Evolutionary conservation across 73 alveolate genomes (phyloP), one percentile per base, ranked within the genome.

Genomic region (Paramecium octaurelia): DNA sequence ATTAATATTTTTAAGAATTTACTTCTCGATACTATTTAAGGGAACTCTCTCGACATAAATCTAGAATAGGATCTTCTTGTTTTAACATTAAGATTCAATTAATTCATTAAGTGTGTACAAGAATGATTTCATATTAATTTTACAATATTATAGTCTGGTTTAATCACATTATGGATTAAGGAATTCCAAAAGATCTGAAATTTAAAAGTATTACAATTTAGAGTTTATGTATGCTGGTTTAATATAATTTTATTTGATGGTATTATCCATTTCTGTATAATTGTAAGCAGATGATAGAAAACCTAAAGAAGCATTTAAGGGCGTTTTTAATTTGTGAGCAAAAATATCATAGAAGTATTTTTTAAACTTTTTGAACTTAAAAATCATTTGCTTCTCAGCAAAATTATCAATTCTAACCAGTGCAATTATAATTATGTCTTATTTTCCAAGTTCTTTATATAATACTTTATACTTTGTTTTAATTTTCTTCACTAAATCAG

Each of bases 291-390:
- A 80, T 23, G 42, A 38, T 6, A 80, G 29, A 80, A 38, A 48
- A 3, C 91, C 91, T 18, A 80, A 44, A 11, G 77, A 11, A 9
- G 91, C 70, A 48, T 80, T 80, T 43, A 80, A 46, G 8, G 91
- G 91, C 2, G 91, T 80, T 80, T 46, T 80, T 46, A 80, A 46
- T 80, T 80, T 80, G 12, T 80, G 91, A 10, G 76, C 57, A 42
- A 80, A 80, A 20, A 73, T 12, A 31, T 64, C 42, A 35, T 35
- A 73, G 8, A 73, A 40, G 31, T 38, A 29, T 29, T 73, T 20
- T 36, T 73, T 73, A 73, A 36, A 73, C 3, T 64, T 64, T 6
- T 64, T n/a, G 69, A 54, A 54, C 8, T 54, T 54, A 10, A 7
- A 64, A 23, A 31, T 64, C 42, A 64, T 64, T 34, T 64, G 31